phyloP scores from a whole-genome alignment of 768 basidiomycete species.

The Pleurotus djamor region DNA sequence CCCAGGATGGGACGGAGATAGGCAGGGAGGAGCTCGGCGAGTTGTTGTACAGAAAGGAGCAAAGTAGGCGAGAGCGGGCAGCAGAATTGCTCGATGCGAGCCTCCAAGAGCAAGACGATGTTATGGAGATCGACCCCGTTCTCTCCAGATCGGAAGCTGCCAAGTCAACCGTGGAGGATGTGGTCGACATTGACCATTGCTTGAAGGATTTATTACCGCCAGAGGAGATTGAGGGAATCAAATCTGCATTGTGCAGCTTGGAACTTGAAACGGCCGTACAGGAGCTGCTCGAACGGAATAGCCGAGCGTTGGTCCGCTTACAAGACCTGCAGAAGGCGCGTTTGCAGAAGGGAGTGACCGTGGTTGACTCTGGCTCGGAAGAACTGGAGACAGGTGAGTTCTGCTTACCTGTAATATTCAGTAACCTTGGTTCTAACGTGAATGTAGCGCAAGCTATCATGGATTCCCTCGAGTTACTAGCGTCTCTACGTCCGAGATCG shows the following conservation, averaged over 20 bases:
- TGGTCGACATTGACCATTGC: conserved; percentile 32
- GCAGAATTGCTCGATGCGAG: conserved; percentile 17
- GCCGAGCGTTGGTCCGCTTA: conserved; percentile 58
- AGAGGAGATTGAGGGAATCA: conserved; percentile 56
- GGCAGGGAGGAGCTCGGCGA: conserved; percentile 63
- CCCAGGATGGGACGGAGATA: conserved; percentile 73
- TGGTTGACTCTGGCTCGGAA: conserved; percentile 66
- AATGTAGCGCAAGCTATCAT: conserved; percentile 67
- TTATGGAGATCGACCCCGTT: conserved; percentile 1
- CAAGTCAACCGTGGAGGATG: background rate
- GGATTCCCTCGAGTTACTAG: conserved; percentile 64
- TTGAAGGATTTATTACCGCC: conserved; percentile 55
- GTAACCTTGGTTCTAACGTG: conserved; percentile 11
- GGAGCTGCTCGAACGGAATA: conserved; percentile 65
- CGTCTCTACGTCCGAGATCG: conserved; percentile 69
- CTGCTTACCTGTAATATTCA: conserved; percentile 5
- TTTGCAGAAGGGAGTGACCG: conserved; percentile 39
- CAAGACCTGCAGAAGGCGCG: conserved; percentile 65
- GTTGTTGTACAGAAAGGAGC: conserved; percentile 49
- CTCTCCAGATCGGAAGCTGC: background rate
- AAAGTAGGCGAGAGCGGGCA: conserved; percentile 30
- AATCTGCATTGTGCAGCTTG: conserved; percentile 55
- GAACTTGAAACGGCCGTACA: conserved; percentile 70
- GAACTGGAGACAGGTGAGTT: conserved; percentile 77
- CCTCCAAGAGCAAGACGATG: conserved; percentile 22